Evolutionary conservation across 306 rosid genomes (phyloP).

Genomic region (Lagenaria siceraria): DNA sequence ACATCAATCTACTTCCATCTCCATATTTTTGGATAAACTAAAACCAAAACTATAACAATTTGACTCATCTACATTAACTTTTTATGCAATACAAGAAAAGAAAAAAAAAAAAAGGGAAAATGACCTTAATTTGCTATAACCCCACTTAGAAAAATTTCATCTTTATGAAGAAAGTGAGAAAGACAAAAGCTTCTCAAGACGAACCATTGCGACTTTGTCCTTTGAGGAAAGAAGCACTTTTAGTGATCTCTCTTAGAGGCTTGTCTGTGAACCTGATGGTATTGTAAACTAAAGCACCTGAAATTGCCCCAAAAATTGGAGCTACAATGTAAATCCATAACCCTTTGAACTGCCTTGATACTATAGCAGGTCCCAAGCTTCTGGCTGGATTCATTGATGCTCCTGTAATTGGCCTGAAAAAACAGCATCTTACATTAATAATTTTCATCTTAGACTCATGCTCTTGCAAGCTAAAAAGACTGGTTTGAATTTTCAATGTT

Average conservation of each 20-base stretch:
- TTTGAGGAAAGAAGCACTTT: constrained; percentile 45
- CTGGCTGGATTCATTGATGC: constrained; percentile 94
- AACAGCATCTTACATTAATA: background rate
- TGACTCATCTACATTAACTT: background rate
- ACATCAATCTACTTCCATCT: background rate
- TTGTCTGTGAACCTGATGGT: constrained; percentile 44
- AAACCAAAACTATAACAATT: background rate
- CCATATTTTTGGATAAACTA: background rate
- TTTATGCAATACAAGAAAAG: background rate
- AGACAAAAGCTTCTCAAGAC: background rate
- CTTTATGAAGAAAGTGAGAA: background rate
- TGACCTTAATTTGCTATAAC: background rate
- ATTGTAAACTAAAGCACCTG: constrained; percentile 59
- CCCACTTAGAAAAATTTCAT: background rate
- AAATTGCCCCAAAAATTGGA: constrained; percentile 43
- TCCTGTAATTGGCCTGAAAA: constrained; percentile 58
- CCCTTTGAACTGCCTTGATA: constrained; percentile 24
- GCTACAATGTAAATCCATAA: constrained; percentile 54
- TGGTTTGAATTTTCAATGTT: background rate
- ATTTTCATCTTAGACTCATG: background rate
- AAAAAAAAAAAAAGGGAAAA: background rate
- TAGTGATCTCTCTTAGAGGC: constrained; percentile 53
- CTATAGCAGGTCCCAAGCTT: constrained; percentile 71
- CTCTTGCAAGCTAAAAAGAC: background rate
- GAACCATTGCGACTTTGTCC: constrained; percentile 1